Evolutionary conservation across 2,329 filamentous ascomycete species (phyloP).

Genomic region (Ophiostoma ulmi): DNA sequence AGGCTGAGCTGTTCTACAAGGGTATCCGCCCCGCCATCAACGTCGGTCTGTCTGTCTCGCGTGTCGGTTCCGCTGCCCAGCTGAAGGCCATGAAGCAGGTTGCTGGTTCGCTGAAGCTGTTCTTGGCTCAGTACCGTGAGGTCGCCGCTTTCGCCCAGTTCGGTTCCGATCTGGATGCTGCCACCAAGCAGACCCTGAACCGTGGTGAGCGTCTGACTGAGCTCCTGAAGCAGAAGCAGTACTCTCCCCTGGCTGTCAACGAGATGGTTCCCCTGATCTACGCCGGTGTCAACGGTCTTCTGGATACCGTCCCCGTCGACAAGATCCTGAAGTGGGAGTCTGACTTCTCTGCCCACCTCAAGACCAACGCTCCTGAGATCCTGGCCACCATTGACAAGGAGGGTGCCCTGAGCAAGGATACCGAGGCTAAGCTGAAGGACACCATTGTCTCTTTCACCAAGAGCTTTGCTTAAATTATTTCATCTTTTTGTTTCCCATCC

Average conservation of each 20-base stretch:
- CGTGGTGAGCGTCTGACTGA: slow-evolving; percentile 98
- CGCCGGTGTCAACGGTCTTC: slow-evolving; percentile 96
- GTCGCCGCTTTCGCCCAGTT: slow-evolving; percentile 99
- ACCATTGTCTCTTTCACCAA: slow-evolving; percentile 79
- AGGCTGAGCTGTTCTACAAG: slow-evolving; percentile 99
- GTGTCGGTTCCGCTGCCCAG: slow-evolving; percentile 99
- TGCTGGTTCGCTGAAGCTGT: slow-evolving; percentile 98
- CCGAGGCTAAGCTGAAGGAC: slow-evolving; percentile 77
- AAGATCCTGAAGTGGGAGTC: slow-evolving; percentile 92
- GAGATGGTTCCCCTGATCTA: slow-evolving; percentile 99
- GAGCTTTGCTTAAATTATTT: slow-evolving; percentile 61
- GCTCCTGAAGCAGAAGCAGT: slow-evolving; percentile 99
- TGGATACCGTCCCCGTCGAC: slow-evolving; percentile 81
- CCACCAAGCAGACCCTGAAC: slow-evolving; percentile 96
- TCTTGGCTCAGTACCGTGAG: slow-evolving; percentile 99
- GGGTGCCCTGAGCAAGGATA: slow-evolving; percentile 91
- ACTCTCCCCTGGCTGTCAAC: slow-evolving; percentile 95
- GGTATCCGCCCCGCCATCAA: slow-evolving; percentile 99
- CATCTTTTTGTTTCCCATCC: neutral
- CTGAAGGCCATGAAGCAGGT: slow-evolving; percentile 99
- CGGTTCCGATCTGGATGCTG: slow-evolving; percentile 97
- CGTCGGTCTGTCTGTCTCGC: slow-evolving; percentile 99
- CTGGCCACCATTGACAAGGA: slow-evolving; percentile 88
- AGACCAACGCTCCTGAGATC: slow-evolving; percentile 81
- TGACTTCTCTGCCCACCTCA: slow-evolving; percentile 89